phyloP scores from a whole-genome alignment of 495 filamentous ascomycete genomes.

The Tetracladium setigerum region DNA sequence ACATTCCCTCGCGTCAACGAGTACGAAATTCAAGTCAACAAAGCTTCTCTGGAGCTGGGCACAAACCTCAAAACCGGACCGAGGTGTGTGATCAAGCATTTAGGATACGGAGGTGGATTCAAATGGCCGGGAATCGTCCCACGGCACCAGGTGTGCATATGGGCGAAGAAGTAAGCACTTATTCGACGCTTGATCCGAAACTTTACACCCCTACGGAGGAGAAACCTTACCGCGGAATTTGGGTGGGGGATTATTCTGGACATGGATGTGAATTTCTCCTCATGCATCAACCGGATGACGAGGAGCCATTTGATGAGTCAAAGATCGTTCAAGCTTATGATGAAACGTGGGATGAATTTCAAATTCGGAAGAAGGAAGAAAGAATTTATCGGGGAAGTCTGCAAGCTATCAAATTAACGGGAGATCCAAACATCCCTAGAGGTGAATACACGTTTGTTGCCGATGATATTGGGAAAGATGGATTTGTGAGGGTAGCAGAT shows the following conservation, averaged over 20 bases:
- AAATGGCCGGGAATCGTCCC: slow-evolving; percentile 10
- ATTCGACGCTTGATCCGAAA: slow-evolving; percentile 61
- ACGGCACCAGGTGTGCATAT: slow-evolving; percentile 30
- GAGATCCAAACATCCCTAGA: slow-evolving; percentile 80
- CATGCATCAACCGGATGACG: slow-evolving; percentile 58
- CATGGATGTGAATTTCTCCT: slow-evolving; percentile 88
- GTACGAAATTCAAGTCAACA: slow-evolving; percentile 37
- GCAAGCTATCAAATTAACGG: slow-evolving; percentile 83
- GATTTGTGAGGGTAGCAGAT: slow-evolving; percentile 45
- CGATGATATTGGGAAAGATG: slow-evolving; percentile 61
- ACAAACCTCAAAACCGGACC: slow-evolving; percentile 33
- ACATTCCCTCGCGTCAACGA: slow-evolving; percentile 54
- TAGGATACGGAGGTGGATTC: slow-evolving; percentile 60
- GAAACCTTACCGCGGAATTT: slow-evolving; percentile 82
- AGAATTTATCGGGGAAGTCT: slow-evolving; percentile 50
- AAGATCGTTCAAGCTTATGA: slow-evolving; percentile 21
- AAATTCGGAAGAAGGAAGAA: slow-evolving; percentile 26
- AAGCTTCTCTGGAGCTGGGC: slow-evolving; percentile 28
- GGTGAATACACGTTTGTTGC: slow-evolving; percentile 76
- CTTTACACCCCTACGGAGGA: slow-evolving; percentile 70
- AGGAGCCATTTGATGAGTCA: slow-evolving; percentile 23
- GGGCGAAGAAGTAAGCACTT: slow-evolving; percentile 66
- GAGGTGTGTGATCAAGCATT: slow-evolving; percentile 60
- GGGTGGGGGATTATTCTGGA: slow-evolving; percentile 81
- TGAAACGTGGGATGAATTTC: slow-evolving; percentile 34